Percentiles rank a stretch among this genome's conserved stretches.
Evolutionary conservation across 768 basidiomycete genomes (phyloP).

Genomic region (Kwoniella dendrophila): DNA sequence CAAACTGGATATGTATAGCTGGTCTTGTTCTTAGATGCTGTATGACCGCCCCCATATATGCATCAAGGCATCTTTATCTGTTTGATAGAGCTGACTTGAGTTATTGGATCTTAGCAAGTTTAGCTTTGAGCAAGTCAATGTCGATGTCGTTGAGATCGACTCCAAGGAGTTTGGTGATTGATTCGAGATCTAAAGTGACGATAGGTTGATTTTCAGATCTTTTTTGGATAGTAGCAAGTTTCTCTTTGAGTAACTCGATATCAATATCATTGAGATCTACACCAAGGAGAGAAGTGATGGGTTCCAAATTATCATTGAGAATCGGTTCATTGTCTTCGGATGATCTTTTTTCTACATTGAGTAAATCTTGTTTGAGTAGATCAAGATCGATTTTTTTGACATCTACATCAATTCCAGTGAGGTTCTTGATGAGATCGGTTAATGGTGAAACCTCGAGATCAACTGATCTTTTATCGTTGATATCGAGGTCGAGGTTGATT

Average conservation of each 20-base stretch:
- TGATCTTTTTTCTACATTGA: not conserved
- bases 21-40: too few species aligned
- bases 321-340: not conserved
- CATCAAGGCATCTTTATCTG: too few species aligned
- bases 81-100: too few species aligned
- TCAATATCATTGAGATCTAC: constrained; percentile 1
- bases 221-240: not conserved
- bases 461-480: not conserved
- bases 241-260: not conserved
- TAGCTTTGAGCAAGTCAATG: constrained; percentile 1
- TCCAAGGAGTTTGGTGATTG: not conserved
- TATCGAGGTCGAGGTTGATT: not conserved
- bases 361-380: not conserved
- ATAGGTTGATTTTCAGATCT: too few species aligned
- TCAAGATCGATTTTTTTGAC: not conserved
- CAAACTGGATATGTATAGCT: too few species aligned
- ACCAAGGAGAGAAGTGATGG: not conserved
- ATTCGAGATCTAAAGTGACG: not conserved
- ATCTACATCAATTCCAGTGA: not conserved
- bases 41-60: too few species aligned
- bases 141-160: constrained; percentile 1
- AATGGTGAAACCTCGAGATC: not conserved
- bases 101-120: not conserved
- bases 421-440: constrained; percentile 4
- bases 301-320: not conserved